phyloP scores from a whole-genome alignment of 2,329 filamentous ascomycete genomes.

The Lecanicillium sp. region DNA sequence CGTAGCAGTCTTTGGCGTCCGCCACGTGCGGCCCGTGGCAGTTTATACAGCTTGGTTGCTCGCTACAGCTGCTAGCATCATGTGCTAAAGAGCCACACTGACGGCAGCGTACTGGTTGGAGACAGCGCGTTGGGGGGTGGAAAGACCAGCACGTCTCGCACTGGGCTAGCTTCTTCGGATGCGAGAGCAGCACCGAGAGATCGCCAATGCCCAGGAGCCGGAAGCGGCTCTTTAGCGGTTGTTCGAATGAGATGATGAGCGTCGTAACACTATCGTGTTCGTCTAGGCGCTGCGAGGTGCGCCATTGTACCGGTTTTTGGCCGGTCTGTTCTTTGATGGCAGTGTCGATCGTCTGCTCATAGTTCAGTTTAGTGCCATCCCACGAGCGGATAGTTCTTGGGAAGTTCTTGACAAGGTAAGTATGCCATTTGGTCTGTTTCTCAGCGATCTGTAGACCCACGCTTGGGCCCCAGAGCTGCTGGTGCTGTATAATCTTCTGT shows the following conservation, averaged over 20 bases:
- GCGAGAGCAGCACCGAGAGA: neutral
- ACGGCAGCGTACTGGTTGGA: too few species aligned
- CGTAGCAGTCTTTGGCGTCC: neutral
- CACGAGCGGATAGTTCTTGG: neutral
- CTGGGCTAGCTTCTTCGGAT: neutral
- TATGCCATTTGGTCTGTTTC: neutral
- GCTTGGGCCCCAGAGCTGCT: neutral
- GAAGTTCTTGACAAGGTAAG: conserved; percentile 1
- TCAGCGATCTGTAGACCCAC: neutral
- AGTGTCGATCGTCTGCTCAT: neutral
- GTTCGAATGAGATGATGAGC: neutral
- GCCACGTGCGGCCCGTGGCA: too few species aligned
- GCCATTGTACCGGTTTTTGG: neutral
- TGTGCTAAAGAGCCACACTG: too few species aligned
- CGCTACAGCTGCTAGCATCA: too few species aligned
- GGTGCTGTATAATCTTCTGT: too few species aligned
- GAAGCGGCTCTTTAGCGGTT: neutral
- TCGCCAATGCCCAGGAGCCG: neutral
- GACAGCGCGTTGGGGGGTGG: neutral
- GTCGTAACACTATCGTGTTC: neutral
- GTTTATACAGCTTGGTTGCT: too few species aligned
- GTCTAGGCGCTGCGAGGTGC: neutral
- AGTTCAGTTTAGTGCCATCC: conserved; percentile 1
- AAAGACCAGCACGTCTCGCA: conserved; percentile 1
- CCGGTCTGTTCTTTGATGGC: neutral